phyloP scores from a whole-genome alignment of 2,329 filamentous ascomycete genomes.

The Aureobasidium sp. region DNA sequence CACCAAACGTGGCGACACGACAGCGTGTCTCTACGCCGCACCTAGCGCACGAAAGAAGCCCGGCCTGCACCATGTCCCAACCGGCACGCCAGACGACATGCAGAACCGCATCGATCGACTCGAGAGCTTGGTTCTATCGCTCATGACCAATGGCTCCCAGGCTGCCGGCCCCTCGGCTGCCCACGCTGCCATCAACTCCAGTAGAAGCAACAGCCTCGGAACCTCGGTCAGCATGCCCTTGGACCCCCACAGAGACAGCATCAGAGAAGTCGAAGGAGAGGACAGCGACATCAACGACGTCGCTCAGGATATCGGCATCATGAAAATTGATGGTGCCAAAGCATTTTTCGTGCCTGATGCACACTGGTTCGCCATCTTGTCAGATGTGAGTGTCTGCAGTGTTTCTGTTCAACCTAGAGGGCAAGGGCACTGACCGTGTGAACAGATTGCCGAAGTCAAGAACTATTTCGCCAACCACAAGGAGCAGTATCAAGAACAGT shows the following conservation, averaged over 20 bases:
- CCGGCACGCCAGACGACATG: slow-evolving; percentile 80
- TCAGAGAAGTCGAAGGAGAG: slow-evolving; percentile 41
- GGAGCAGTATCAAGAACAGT: slow-evolving; percentile 78
- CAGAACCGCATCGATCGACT: slow-evolving; percentile 95
- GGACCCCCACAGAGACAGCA: slow-evolving; percentile 47
- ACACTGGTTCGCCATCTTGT: slow-evolving; percentile 47
- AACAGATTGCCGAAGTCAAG: slow-evolving; percentile 80
- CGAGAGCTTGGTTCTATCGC: slow-evolving; percentile 80
- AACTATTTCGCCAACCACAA: slow-evolving; percentile 82
- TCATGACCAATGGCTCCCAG: slow-evolving; percentile 84
- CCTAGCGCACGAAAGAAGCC: slow-evolving; percentile 65
- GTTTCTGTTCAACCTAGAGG: not conserved
- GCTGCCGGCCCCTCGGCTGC: slow-evolving; percentile 50
- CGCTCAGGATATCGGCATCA: slow-evolving; percentile 45
- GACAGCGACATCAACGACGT: slow-evolving; percentile 57
- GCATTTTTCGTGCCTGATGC: slow-evolving; percentile 45
- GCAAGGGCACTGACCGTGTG: too few relatives aligned
- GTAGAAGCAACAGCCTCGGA: slow-evolving; percentile 34
- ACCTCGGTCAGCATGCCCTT: slow-evolving; percentile 24
- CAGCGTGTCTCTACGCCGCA: slow-evolving; percentile 76
- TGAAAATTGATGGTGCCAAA: slow-evolving; percentile 46
- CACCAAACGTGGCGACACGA: slow-evolving; percentile 73
- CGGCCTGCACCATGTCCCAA: slow-evolving; percentile 26
- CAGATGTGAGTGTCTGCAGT: slow-evolving; percentile 37
- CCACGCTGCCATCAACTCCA: slow-evolving; percentile 47